Percentiles rank a stretch among this genome's conserved stretches.
These are phyloP conservation scores for Linum tenue DNA, from an alignment of 345 rosid species.

Conservation along the genomic window DNA sequence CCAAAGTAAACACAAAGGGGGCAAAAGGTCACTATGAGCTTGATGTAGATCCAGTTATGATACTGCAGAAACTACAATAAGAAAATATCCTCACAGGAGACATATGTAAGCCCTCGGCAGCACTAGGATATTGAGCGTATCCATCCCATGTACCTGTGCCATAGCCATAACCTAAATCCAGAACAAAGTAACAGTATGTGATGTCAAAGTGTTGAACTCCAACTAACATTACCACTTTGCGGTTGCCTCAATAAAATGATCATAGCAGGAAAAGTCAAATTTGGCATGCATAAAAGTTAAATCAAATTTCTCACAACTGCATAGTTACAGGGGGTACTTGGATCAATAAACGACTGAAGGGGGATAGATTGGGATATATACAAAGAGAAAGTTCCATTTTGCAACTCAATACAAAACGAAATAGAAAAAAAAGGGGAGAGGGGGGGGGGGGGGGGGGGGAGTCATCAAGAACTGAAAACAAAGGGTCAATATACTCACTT, in stretches of 20 bases:
- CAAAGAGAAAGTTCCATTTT: no score
- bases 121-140: constrained; percentile 35
- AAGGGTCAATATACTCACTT: constrained; percentile 24
- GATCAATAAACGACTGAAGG: no score
- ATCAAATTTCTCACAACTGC: no score
- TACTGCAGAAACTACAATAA: background rate
- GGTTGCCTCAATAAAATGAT: no score
- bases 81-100: constrained; percentile 36
- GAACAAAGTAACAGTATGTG: constrained; percentile 1
- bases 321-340: no score
- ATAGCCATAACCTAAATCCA: constrained; percentile 37
- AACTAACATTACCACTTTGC: no score
- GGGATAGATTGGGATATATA: no score
- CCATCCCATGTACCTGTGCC: constrained; percentile 35
- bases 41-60: background rate
- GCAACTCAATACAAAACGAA: background rate
- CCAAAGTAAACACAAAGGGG: constrained; percentile 4
- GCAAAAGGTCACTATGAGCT: background rate
- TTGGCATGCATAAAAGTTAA: no score
- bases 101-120: constrained; percentile 43
- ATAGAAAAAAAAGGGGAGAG: background rate
- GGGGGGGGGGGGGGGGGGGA: background rate
- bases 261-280: no score
- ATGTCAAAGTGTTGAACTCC: background rate
- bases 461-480: background rate